phyloP scores from a whole-genome alignment of 345 rosid species.

The Arabidopsis thaliana region DNA sequence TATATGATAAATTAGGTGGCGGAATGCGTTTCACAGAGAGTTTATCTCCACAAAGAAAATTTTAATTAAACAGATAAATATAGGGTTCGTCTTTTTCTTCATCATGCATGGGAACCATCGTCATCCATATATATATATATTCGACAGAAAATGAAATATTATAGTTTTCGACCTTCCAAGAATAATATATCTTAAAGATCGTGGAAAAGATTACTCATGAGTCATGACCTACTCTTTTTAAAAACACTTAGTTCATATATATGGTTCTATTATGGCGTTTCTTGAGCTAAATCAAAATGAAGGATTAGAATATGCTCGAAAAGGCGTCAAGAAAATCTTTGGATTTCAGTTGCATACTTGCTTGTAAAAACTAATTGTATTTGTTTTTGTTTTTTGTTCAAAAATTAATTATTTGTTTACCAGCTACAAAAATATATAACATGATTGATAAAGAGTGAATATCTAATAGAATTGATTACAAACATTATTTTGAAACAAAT shows the following conservation, averaged over 20 bases:
- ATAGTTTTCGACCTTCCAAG: constrained; percentile 11
- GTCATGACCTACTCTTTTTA: not conserved
- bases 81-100: constrained; percentile 25
- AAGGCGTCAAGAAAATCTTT: no score
- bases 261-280: no score
- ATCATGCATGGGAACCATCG: constrained; percentile 48
- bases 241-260: not conserved
- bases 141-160: constrained; percentile 26
- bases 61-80: not conserved
- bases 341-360: not conserved
- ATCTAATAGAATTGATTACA: no score
- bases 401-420: not conserved
- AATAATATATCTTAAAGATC: not conserved
- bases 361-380: not conserved
- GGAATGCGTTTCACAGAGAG: constrained; percentile 57
- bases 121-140: constrained; percentile 20
- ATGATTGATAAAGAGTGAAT: no score
- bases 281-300: no score
- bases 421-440: not conserved
- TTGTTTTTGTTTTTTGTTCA: no score
- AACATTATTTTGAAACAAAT: not conserved
- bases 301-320: no score
- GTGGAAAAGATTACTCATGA: not conserved
- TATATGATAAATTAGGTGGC: constrained; percentile 51
- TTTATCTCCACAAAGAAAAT: constrained; percentile 47